A percentile compares a stretch with the other conserved stretches of the same genome.
phyloP scores from a whole-genome alignment of 1,284 basidiomycete genomes.

The Ustilago curta region DNA sequence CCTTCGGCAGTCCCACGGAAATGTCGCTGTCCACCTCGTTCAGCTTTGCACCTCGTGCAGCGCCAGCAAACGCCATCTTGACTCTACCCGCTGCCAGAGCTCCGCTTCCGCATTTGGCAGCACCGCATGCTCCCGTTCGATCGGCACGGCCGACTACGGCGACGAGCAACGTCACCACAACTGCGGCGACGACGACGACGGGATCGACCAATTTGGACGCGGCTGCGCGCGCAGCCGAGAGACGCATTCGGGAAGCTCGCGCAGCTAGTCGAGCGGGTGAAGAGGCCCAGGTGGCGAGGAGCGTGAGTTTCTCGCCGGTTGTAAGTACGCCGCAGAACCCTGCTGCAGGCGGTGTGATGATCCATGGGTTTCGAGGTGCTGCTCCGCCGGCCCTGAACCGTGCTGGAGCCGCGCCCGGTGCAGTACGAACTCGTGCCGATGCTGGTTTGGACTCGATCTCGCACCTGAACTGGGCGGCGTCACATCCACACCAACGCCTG shows the following conservation, averaged over 20 bases:
- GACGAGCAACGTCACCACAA: not conserved
- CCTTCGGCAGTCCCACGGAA: constrained; percentile 3
- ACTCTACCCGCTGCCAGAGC: not conserved
- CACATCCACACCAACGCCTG: not conserved
- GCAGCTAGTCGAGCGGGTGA: not conserved
- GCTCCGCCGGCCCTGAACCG: not conserved
- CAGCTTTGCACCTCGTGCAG: constrained; percentile 7
- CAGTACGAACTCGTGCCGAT: not conserved
- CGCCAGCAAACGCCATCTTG: not conserved
- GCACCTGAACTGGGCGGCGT: not conserved
- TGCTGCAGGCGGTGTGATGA: not conserved
- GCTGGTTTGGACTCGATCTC: constrained; percentile 1
- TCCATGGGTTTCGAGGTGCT: too few species aligned
- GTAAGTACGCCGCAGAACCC: constrained; percentile 5
- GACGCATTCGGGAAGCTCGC: constrained; percentile 14
- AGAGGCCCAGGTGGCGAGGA: not conserved
- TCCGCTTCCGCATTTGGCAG: not conserved
- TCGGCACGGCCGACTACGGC: constrained; percentile 1
- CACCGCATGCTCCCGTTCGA: constrained; percentile 9
- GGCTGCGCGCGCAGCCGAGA: constrained; percentile 23
- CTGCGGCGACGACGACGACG: not conserved
- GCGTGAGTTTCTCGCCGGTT: constrained; percentile 3
- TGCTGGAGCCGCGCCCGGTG: not conserved
- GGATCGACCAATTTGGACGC: constrained; percentile 22
- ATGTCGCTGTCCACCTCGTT: constrained; percentile 12